Conservation (phyloP, 768 basidiomycete genomes). For the Boletus subcaerulescens region DNA sequence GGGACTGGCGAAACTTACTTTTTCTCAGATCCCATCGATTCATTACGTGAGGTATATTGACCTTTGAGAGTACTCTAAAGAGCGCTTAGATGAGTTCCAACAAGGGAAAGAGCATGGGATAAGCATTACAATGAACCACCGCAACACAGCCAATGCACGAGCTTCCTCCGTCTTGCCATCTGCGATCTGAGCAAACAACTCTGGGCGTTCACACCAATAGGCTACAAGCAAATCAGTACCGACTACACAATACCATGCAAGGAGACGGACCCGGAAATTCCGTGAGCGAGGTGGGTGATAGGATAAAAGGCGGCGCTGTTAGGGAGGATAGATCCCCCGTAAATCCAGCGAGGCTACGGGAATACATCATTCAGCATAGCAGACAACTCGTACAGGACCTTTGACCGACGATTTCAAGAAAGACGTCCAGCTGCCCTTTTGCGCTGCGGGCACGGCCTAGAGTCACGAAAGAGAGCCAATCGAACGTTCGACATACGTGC, state of each 20-base stretch:
- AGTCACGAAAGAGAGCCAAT: constrained; percentile 20
- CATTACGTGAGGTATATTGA: constrained; percentile 92
- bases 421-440: constrained; percentile 83
- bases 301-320: constrained; percentile 88
- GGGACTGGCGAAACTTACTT: constrained; percentile 53
- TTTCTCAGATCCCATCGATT: constrained; percentile 96
- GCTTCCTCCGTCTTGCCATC: constrained; percentile 72
- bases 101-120: not conserved
- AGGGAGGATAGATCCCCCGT: constrained; percentile 84
- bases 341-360: constrained; percentile 70
- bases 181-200: constrained; percentile 83
- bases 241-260: not conserved
- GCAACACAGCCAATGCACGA: constrained; percentile 75
- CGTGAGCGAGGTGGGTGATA: constrained; percentile 86
- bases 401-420: constrained; percentile 83
- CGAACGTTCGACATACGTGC: constrained; percentile 31
- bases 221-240: constrained; percentile 43
- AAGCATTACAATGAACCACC: constrained; percentile 82
- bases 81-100: constrained; percentile 2
- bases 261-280: constrained; percentile 76
- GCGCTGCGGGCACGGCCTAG: constrained; percentile 74
- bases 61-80: constrained; percentile 85
- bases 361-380: constrained; percentile 1
- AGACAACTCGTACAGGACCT: not conserved
- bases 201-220: constrained; percentile 96